Evolutionary conservation across 2,329 filamentous ascomycete species (phyloP), one percentile per base, ranked within the genome.

Genomic region (Paradendryphiella salina): DNA sequence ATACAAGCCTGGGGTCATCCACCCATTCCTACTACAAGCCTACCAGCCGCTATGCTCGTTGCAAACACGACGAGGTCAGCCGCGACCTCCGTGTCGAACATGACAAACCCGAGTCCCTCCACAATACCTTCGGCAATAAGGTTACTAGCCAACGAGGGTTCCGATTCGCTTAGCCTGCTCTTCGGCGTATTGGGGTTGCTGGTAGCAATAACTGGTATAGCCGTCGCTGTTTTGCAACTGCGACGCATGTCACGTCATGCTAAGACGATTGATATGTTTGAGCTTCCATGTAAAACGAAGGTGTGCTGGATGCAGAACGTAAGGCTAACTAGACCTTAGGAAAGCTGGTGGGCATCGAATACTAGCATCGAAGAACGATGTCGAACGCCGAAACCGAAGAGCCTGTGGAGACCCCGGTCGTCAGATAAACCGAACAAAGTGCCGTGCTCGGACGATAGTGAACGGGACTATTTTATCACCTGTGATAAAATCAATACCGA

Each of bases 111-210:
- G 17, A 28, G 15, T 0, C 11, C n/a, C 10, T 14, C 5, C 6
- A 8, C 23, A 31, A 2, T 9, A 2, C 15, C 28, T 26, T 15
- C 33, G 17, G 3, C n/a, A 20, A 41, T n/a, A 13, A 20, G 18
- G 13, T 6, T 32, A 5, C 17, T 14, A 2, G 1, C 14, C 13
- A 32, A 8, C 9, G 18, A 34, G 3, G 7, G 13, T 18, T 14
- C 31, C 2, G 39, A 48, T 11, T 41, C 44, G 2, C 23, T 13
- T 1, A 40, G 28, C 13, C n/a, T 34, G 15, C 40, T 35, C 18
- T 48, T 52, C 3, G 44, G 50, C 14, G 34, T 48, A 3, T n/a
- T 52, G 3, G 39, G 50, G 1, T 15, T 50, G n/a, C n/a, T 41
- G 1, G 14, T 50, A 1, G 36, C 46, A 11, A 15, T 23, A n/a